These are phyloP conservation scores for Metschnikowia similis DNA, from an alignment of 805 yeast species.

Conservation along the genomic window DNA sequence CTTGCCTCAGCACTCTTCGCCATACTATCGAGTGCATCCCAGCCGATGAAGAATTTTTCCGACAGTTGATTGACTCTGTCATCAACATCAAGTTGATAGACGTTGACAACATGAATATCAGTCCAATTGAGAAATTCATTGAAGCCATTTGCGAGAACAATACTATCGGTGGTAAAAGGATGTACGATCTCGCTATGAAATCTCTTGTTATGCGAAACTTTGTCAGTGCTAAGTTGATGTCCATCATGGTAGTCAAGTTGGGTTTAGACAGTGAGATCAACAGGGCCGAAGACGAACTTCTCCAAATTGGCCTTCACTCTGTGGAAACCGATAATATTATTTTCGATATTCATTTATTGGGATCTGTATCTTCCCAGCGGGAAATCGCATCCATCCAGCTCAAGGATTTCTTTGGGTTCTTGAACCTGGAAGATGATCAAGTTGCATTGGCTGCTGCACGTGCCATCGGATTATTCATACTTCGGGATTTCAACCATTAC, in stretches of 20 bases:
- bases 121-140: constrained; percentile 16
- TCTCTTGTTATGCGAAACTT: constrained; percentile 18
- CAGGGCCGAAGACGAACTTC: constrained; percentile 26
- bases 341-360: constrained; percentile 44
- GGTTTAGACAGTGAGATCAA: constrained; percentile 20
- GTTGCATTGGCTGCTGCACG: constrained; percentile 47
- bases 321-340: constrained; percentile 14
- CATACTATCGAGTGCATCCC: constrained; percentile 7
- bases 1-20: constrained; percentile 10
- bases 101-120: constrained; percentile 16
- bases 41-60: constrained; percentile 7
- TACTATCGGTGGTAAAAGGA: constrained; percentile 1
- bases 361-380: constrained; percentile 37
- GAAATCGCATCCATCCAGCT: constrained; percentile 20
- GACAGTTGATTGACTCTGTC: constrained; percentile 10
- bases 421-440: constrained; percentile 21
- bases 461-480: constrained; percentile 48
- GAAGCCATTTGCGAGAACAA: constrained; percentile 7
- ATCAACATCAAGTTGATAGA: constrained; percentile 17
- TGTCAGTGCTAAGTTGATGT: constrained; percentile 29
- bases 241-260: constrained; percentile 9
- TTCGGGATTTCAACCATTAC: constrained; percentile 34
- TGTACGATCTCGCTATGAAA: constrained; percentile 7
- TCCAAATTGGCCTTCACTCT: constrained; percentile 21
- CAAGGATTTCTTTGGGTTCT: constrained; percentile 27